Evolutionary conservation across 805 yeast species (phyloP), one percentile per base, ranked within the genome.

Genomic region (Komagataella kurtzmanii): DNA sequence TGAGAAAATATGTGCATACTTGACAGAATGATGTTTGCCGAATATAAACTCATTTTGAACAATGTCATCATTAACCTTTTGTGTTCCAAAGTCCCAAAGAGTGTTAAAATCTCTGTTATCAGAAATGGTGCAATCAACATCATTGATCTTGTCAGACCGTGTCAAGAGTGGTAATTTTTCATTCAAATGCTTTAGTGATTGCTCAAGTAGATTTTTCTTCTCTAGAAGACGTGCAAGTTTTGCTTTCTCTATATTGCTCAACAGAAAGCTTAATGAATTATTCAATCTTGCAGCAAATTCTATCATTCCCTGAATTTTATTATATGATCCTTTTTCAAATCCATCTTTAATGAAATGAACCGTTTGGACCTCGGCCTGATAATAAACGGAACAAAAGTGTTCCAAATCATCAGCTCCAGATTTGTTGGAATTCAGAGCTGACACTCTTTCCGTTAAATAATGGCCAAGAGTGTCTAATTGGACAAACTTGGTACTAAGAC

Each of bases 391-490:
- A 47, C 67, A 68, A 4, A 74, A 68, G 3, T 64, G 61, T n/a
- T 69, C 60, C 7, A 79, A 57, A 23, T 57, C 51, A 6, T 53
- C 63, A 14, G 67, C 58, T 19, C 69, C 66, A 2, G 63, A 59
- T 14, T 70, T 65, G 1, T 68, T 58, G 0, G 87, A 86, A 44
- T 60, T 63, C 1, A 72, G 55, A 0, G 79, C 60, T 1, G 81
- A 69, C 23, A 72, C 56, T 49, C 87, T 71, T 0, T 80, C 69
- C 7, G 72, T 65, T 7, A 82, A 58, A 55, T 75, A 72, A 55
- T 79, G 76, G 10, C 82, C 76, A 48, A 85, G 63, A 0, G 87
- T 76, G 59, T 90, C 97, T 50, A 74, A 70, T 65, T 91, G 98
- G 7, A 89, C 65, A 67, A 83, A 81, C 60, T 85, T 87, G 57